These are phyloP conservation scores for Seminavis robusta DNA, from an alignment of 108 stramenopile genomes.

Conservation along the genomic window DNA sequence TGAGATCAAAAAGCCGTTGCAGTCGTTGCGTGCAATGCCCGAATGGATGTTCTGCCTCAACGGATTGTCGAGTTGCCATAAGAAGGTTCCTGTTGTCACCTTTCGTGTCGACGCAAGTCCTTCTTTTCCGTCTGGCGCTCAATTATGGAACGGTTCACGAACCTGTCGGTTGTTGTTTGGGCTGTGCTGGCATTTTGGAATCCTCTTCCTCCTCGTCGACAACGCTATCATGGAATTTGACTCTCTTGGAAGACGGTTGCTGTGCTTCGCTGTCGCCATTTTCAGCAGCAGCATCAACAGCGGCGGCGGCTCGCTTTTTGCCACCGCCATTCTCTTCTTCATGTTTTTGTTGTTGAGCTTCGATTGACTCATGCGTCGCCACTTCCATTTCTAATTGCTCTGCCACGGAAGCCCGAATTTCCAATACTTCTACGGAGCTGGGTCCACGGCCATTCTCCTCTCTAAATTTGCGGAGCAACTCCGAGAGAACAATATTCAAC, in stretches of 20 bases:
- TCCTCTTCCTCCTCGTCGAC: no score
- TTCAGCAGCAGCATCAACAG: neutral
- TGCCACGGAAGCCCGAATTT: constrained; percentile 73
- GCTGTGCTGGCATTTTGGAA: no score
- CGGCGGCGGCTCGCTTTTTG: constrained; percentile 1
- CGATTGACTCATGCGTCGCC: constrained; percentile 8
- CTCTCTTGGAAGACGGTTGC: constrained; percentile 10
- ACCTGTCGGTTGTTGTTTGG: no score
- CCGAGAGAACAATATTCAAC: constrained; percentile 81
- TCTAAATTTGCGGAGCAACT: constrained; percentile 70
- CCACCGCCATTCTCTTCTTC: constrained; percentile 21
- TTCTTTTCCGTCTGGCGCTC: no score
- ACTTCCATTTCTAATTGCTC: constrained; percentile 68
- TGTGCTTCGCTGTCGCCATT: constrained; percentile 1
- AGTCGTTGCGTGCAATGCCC: no score
- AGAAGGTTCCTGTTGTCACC: no score
- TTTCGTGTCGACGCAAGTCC: no score
- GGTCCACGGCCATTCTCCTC: constrained; percentile 85
- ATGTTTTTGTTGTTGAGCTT: constrained; percentile 16
- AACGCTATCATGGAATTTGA: no score
- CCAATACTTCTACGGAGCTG: constrained; percentile 69
- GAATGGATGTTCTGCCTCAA: no score
- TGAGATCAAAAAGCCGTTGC: no score
- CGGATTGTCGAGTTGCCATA: no score
- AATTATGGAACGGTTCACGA: no score